These are phyloP conservation scores for Venturia oleaginea DNA, from an alignment of 2,329 filamentous ascomycete genomes.

Conservation along the genomic window DNA sequence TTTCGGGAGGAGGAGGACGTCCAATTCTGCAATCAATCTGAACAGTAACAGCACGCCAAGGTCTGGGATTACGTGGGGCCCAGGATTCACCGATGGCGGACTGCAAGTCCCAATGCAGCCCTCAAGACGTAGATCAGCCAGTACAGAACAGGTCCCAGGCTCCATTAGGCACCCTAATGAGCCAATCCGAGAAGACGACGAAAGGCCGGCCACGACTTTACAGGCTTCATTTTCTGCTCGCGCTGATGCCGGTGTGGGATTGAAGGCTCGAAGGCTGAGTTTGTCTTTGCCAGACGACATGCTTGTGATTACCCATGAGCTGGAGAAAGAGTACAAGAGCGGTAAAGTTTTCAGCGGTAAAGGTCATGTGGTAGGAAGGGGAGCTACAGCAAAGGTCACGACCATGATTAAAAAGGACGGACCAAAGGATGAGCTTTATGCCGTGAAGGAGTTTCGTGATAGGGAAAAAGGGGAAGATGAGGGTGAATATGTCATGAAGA, in stretches of 20 bases:
- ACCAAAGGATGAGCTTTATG: slow-evolving; percentile 55
- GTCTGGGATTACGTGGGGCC: slow-evolving; percentile 10
- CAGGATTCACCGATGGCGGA: slow-evolving; percentile 5
- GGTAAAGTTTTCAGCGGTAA: slow-evolving; percentile 59
- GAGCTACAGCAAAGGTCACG: slow-evolving; percentile 72
- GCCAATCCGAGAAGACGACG: slow-evolving; percentile 6
- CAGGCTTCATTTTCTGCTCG: slow-evolving; percentile 37
- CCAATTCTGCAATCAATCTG: neutral
- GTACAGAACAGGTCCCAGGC: slow-evolving; percentile 26
- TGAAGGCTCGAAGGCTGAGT: slow-evolving; percentile 72
- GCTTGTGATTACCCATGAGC: slow-evolving; percentile 58
- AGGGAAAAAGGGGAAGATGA: slow-evolving; percentile 60
- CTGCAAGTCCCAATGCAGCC: slow-evolving; percentile 13
- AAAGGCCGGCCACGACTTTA: neutral
- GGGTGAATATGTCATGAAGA: slow-evolving; percentile 75
- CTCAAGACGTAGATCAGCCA: slow-evolving; percentile 26
- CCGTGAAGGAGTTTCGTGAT: slow-evolving; percentile 79
- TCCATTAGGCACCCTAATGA: slow-evolving; percentile 8
- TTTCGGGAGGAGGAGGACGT: neutral
- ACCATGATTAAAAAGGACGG: slow-evolving; percentile 66
- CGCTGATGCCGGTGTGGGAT: slow-evolving; percentile 61
- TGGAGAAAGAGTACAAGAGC: slow-evolving; percentile 60
- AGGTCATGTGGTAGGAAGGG: slow-evolving; percentile 69
- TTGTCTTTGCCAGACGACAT: slow-evolving; percentile 66
- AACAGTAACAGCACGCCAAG: slow-evolving; percentile 2